phyloP scores from a whole-genome alignment of 208 protist species.

The Leishmania martiniquensis region DNA sequence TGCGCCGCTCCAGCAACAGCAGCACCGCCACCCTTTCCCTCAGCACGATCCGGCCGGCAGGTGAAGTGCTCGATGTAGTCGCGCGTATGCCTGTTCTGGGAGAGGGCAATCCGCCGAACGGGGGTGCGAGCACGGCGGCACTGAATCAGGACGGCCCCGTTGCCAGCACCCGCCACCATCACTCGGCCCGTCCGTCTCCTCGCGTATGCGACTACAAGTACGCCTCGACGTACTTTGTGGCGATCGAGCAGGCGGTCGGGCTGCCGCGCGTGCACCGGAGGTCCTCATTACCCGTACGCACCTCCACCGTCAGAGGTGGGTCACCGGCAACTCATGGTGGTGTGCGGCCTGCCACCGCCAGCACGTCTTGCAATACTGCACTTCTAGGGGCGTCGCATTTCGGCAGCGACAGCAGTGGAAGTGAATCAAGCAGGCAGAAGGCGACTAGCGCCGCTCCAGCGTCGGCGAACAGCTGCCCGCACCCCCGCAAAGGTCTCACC shows the following conservation, averaged over 20 bases:
- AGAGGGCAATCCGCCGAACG: neutral
- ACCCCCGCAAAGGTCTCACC: neutral
- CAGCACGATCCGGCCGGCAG: neutral
- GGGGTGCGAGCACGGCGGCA: neutral
- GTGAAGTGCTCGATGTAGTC: constrained; percentile 12
- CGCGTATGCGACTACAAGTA: constrained; percentile 18
- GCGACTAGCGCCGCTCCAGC: neutral
- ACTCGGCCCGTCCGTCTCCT: neutral
- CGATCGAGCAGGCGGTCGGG: constrained; percentile 12
- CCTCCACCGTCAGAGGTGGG: neutral
- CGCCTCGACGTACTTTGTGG: constrained; percentile 30
- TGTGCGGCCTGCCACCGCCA: neutral
- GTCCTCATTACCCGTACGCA: neutral
- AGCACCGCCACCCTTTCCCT: constrained; percentile 23
- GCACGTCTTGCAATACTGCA: neutral
- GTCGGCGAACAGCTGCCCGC: neutral
- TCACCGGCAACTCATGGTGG: neutral
- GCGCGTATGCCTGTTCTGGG: constrained; percentile 29
- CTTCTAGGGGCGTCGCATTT: neutral
- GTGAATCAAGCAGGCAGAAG: neutral
- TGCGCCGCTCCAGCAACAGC: constrained; percentile 6
- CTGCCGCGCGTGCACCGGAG: neutral
- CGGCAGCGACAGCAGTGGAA: neutral
- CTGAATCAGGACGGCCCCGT: neutral
- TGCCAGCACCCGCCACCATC: neutral